phyloP scores from a whole-genome alignment of 2,329 filamentous ascomycete species.

The Geoglossum cookeanum region DNA sequence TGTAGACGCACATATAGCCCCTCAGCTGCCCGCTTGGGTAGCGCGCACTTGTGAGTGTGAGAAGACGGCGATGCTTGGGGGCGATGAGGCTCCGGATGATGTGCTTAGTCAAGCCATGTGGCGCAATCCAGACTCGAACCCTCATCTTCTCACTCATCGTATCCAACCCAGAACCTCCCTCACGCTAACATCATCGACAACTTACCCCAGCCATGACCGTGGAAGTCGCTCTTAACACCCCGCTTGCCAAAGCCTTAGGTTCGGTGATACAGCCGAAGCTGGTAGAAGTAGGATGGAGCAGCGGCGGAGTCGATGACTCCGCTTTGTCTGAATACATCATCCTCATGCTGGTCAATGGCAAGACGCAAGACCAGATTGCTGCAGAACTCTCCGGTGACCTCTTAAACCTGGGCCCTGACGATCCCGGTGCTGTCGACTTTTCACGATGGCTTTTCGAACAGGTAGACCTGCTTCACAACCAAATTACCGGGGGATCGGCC shows the following conservation, averaged over 20 bases:
- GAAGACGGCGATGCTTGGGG: too few relatives aligned
- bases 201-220: constrained; percentile 43
- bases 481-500: constrained; percentile 32
- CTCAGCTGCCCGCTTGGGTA: background rate
- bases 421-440: constrained; percentile 66
- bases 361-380: constrained; percentile 77
- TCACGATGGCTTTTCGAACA: constrained; percentile 87
- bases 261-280: constrained; percentile 76
- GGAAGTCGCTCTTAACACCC: constrained; percentile 58
- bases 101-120: background rate
- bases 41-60: background rate
- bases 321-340: constrained; percentile 92
- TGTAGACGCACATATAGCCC: too few relatives aligned
- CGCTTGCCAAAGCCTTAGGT: constrained; percentile 68
- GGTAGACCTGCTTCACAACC: constrained; percentile 46
- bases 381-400: constrained; percentile 76
- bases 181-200: background rate
- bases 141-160: background rate
- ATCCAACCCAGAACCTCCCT: background rate
- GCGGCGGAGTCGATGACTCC: constrained; percentile 58
- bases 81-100: background rate
- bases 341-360: constrained; percentile 90
- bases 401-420: constrained; percentile 62
- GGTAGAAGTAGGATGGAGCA: constrained; percentile 80
- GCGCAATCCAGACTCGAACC: background rate